Evolutionary conservation across 805 yeast genomes (phyloP), one percentile per base, ranked within the genome.

Genomic region (Kluyveromyces starmeri): DNA sequence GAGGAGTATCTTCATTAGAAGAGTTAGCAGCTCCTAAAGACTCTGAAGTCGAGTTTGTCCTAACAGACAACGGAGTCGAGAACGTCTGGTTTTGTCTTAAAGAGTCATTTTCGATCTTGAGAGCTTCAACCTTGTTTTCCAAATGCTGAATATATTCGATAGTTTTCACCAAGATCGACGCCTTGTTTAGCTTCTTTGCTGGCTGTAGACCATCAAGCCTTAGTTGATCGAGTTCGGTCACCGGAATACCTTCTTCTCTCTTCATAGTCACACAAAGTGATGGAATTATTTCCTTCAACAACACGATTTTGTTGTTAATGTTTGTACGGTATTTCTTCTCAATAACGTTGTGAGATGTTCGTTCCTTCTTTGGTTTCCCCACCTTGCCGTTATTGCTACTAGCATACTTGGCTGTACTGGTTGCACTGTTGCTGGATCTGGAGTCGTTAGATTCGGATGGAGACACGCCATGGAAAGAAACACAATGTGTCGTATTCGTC

Each of bases 101-200:
- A 4, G 54, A 50, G 11, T 61, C 61, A 44, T 76, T 77, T 46
- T 75, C 77, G 17, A 55, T 55, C 36, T 48, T 59, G 42, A 77
- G 63, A 1, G 52, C 32, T 2, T 67, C 71, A 46, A 77, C 77
- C 47, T 78, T 79, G 41, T 57, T 55, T 44, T 82, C 86, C 53
- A 82, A 64, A 55, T 81, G 88, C 44, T 70, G 73, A 43, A 82
- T 81, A 49, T 82, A 82, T 53, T 82, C 92, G 3, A 82, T 75
- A 1, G 89, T 83, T 48, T 82, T 82, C 18, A 81, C 65, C 40
- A 82, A 61, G 31, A 82, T 80, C 11, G 83, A 75, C 2, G 89
- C 92, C 51, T 82, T 82, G 55, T 81, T 82, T 42, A 82, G 62
- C 46, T 82, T 82, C 42, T 73, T 68, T 4, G 94, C 89, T 0